Base-by-base conservation (phyloP, 306 rosid species). In the Luffa aegyptiaca region DNA sequence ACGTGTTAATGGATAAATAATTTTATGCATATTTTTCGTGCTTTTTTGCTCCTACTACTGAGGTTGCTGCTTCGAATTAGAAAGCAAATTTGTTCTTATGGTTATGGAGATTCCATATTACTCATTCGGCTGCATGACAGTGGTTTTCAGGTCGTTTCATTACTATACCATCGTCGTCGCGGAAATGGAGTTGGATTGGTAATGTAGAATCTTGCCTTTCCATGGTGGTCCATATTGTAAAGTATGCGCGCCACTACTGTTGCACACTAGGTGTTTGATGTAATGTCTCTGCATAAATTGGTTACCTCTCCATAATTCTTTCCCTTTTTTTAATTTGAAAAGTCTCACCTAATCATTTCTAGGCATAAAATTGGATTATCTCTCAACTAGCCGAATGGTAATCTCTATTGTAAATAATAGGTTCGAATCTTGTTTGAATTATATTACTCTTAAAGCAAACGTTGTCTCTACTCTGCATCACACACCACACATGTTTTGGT, bases 111-210 rank as follows among this genome's bases (percentile, higher is more conserved):
- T 75, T 75, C 64, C 46, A 10, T 75, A 17, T 33, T 62, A 51
- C 62, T 51, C 49, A 75, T 52, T 18, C 17, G 3, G 9, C 14
- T 75, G 48, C 77, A 75, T 52, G 64, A 52, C 44, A n/a, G 64
- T 75, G 64, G 64, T 75, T 75, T 75, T 75, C 79, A 75, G 79
- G 79, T 75, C 79, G 63, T 53, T 52, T 75, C 78, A 75, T 75
- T 31, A 14, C 78, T 51, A 35, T 56, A 73, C 51, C 63, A 52
- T 49, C 42, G 11, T 72, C 35, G 55, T 73, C 44, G 59, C 36
- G 79, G 49, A 36, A 75, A 53, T 75, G 79, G 42, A 52, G 18
- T 75, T 75, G 35, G 46, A 75, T 75, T 49, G 42, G 78, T 17
- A 16, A 14, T 37, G 63, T 70, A 70, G 56, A 71, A 73, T 31